These are phyloP conservation scores for Oryza officinalis DNA, from an alignment of 176 grass and related monocot genomes.

Conservation along the genomic window DNA sequence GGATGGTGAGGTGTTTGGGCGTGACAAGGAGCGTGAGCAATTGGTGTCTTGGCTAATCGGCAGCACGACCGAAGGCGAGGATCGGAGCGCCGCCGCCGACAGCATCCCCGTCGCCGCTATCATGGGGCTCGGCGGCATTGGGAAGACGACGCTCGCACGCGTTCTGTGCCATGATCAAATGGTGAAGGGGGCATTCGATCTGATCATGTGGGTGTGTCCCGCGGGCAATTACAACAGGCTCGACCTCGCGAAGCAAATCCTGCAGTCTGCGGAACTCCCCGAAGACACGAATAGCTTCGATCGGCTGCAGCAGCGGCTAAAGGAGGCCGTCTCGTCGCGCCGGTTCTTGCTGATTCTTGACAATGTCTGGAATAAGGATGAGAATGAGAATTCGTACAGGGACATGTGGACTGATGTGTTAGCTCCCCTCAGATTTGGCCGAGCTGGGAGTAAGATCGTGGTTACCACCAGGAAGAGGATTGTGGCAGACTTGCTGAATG, in stretches of 20 bases:
- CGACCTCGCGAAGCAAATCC: conserved; percentile 27
- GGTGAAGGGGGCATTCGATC: conserved; percentile 11
- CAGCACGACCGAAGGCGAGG: background rate
- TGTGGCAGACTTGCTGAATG: background rate
- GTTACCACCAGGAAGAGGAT: conserved; percentile 31
- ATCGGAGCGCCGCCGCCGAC: background rate
- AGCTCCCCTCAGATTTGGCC: conserved; percentile 17
- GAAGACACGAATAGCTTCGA: conserved; percentile 8
- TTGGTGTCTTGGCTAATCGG: conserved; percentile 38
- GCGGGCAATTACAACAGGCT: background rate
- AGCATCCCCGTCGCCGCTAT: conserved; percentile 33
- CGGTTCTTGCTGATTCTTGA: conserved; percentile 45
- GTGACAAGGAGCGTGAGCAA: conserved; percentile 13
- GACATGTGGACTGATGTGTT: conserved; percentile 30
- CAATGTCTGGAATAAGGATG: conserved; percentile 42
- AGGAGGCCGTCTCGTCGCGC: background rate
- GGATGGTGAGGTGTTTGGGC: conserved; percentile 31
- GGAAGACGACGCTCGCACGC: conserved; percentile 49
- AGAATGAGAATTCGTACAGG: background rate
- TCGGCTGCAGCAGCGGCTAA: background rate
- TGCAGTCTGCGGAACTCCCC: background rate
- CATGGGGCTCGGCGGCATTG: conserved; percentile 42
- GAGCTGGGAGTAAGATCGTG: conserved; percentile 37
- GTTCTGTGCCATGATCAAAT: background rate
- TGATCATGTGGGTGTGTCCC: conserved; percentile 37